Base-by-base conservation (phyloP, 139 green algal genomes). In the Coccomyxa sp. region DNA sequence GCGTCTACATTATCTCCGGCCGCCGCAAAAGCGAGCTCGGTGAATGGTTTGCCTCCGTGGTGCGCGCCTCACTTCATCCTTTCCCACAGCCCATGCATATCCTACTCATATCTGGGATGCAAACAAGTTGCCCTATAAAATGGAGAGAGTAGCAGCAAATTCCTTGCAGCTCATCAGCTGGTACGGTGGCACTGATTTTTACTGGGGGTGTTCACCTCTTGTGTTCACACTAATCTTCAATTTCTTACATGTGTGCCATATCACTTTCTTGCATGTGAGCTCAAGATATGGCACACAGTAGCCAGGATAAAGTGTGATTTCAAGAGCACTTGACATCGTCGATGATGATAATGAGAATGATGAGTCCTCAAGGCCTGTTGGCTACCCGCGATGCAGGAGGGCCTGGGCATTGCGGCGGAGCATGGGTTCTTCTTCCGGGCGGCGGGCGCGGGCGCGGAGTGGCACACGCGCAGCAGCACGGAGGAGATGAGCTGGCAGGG, bases 1-100 rank as follows among this genome's bases (percentile, higher is more conserved):
- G 80, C 23, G 93, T 98, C 17, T 98, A 93, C 90, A 93, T 99
- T 75, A 94, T 99, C 81, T 96, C 89, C 77, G 95, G 95, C 45
- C 91, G 95, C 58, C 84, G 84, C 13, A 92, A 91, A 58, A 76
- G 78, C 0, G 92, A 96, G 81, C 91, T 99, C 58, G 85, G 80
- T 16, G 81, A 89, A 10, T 99, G 96, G 96, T 99, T 99, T 80
- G 78, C 84, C 25, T 84, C 82, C 23, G 89, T 97, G 81, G 92
- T 95, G 82, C 86, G 91, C 60, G 51, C 82, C 80, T 68, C 38
- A 51, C 38, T 51, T 7, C 38, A 51, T 7, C 38, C 38, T n/a
- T 14, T 28, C 66, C 67, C 38, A 16, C 51, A 30, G 30, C 0
- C 27, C 45, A 63, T 82, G 79, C 76, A n/a, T n/a, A n/a, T n/a